Base-by-base conservation (phyloP, 495 filamentous ascomycete species). In the Xeromyces bisporus region DNA sequence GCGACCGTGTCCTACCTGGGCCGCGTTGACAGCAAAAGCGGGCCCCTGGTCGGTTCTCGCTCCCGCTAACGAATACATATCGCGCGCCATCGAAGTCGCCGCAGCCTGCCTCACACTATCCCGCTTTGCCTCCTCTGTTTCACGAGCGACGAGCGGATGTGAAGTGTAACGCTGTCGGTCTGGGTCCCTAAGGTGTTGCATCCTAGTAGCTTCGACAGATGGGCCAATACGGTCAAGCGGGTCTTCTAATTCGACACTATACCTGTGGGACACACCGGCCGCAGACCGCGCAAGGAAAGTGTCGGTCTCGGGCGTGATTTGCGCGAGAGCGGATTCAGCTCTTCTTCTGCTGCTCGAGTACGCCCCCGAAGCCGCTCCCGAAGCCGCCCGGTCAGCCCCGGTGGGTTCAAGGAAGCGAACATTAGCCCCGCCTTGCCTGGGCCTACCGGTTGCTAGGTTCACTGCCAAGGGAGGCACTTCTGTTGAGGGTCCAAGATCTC, bases 31-130 rank as follows among this genome's bases (percentile, higher is more conserved):
- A 38, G 38, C 66, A 23, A 41, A 34, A 32, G 40, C 44, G 15
- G 37, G 24, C 15, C 27, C 29, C 6, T 34, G 31, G 20, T 32
- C 47, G 38, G 36, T 61, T 46, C 28, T 73, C 23, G 66, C 54
- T 23, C 67, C 51, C 68, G 72, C 44, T 29, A 69, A 47, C 9
- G 53, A 67, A 50, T 83, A 91, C 77, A 92, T 83, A 35, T 77
- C 66, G 50, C 72, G 81, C 15, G 85, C 82, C 82, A 93, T 92
- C 3, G 75, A 79, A 1, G 92, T 53, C 3, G 85, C 79, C 11
- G 84, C 83, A 12, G 83, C 82, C 36, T 72, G 78, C 0, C 92
- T 53, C 4, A 73, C 71, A 45, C 80, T 75, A 20, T 69, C 61
- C 31, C 65, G 70, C 26, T 69, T 74, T 48, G 73, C 61, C 38